These are phyloP conservation scores for Solanum pennellii DNA, from an alignment of 257 asterid genomes.

Conservation along the genomic window DNA sequence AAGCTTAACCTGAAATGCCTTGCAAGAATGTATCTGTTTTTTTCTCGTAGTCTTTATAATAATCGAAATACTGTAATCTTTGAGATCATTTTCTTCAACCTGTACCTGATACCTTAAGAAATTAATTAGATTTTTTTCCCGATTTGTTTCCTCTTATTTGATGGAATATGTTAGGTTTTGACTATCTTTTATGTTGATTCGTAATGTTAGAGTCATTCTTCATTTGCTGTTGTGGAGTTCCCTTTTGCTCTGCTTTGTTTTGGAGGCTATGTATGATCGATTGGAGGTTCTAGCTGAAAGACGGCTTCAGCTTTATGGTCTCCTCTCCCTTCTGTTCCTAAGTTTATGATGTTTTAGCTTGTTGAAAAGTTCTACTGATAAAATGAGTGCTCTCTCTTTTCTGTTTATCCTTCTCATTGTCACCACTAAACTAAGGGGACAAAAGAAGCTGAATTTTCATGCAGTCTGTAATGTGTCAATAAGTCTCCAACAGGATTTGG, in stretches of 20 bases:
- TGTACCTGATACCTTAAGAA: neutral
- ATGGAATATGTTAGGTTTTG: neutral
- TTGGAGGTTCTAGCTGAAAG: neutral
- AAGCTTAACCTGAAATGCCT: slow-evolving; percentile 5
- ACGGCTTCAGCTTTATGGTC: neutral
- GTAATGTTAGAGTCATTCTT: neutral
- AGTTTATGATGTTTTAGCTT: neutral
- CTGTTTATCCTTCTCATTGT: neutral
- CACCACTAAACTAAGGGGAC: neutral
- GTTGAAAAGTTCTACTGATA: neutral
- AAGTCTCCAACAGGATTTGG: neutral
- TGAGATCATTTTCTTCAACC: neutral
- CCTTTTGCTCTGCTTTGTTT: neutral
- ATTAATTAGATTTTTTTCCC: neutral
- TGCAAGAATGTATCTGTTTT: slow-evolving; percentile 26
- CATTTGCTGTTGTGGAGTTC: neutral
- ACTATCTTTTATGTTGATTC: neutral
- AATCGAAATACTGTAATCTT: neutral
- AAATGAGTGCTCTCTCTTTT: neutral
- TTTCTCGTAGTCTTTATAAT: neutral
- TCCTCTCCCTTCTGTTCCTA: neutral
- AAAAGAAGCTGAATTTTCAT: neutral
- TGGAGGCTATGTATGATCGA: neutral
- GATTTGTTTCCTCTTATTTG: neutral
- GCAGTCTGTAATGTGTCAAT: neutral